phyloP scores from a whole-genome alignment of 1,139 yeast species.

The Diutina scorzettiae region DNA sequence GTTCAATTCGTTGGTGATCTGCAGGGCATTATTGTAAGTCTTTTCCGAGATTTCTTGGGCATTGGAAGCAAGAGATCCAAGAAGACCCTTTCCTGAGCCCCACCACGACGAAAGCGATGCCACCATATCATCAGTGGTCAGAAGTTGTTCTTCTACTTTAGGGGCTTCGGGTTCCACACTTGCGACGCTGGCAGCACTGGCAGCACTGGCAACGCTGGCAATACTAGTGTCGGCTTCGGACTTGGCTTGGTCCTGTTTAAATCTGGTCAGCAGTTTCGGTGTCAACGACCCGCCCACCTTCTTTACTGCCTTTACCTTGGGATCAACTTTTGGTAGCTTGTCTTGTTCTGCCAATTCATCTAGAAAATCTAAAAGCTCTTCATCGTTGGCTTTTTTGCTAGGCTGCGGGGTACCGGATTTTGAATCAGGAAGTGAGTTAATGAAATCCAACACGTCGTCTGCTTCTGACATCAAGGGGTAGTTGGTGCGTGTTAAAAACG shows the following conservation, averaged over 20 bases:
- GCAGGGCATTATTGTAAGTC: conserved; percentile 32
- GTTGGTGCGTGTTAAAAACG: too few species aligned
- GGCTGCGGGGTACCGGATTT: conserved; percentile 28
- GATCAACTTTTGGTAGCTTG: conserved; percentile 8
- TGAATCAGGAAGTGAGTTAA: conserved; percentile 76
- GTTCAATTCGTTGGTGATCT: conserved; percentile 31
- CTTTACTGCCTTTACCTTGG: background rate
- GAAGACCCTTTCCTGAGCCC: conserved; percentile 62
- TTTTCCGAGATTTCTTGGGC: conserved; percentile 31
- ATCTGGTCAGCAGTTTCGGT: background rate
- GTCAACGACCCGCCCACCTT: background rate
- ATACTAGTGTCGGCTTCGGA: too few species aligned
- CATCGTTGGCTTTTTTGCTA: conserved; percentile 34
- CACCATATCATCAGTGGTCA: conserved; percentile 43
- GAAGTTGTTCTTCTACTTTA: conserved; percentile 6
- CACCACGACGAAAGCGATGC: conserved; percentile 73
- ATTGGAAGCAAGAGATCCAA: conserved; percentile 38
- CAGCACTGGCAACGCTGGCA: too few species aligned
- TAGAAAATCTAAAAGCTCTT: conserved; percentile 74
- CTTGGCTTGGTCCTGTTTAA: too few species aligned
- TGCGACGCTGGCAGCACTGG: too few species aligned
- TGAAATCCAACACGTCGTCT: conserved; percentile 81
- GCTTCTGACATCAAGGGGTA: conserved; percentile 14
- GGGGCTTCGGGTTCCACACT: conserved; percentile 6
- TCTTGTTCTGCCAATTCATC: conserved; percentile 62